Base-by-base conservation (phyloP, 1,284 basidiomycete genomes). In the Melampsora larici-populina region DNA sequence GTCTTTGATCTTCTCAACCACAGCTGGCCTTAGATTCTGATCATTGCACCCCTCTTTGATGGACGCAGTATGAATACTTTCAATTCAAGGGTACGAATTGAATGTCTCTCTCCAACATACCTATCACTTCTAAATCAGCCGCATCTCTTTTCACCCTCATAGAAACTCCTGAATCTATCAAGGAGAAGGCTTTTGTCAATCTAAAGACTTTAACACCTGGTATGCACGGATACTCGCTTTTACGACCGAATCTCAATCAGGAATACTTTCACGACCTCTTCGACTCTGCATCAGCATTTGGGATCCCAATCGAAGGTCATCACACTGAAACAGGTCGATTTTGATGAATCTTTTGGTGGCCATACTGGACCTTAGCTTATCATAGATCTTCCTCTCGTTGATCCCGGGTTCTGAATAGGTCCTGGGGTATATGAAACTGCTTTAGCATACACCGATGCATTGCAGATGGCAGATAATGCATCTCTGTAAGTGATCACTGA, bases 381-480 rank as follows among this genome's bases (percentile, higher is more conserved):
- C 93, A 5, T 91, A 91, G 51, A 48, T 33, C 48, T 60, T 46
- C 40, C 17, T 9, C 40, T 60, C 8, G 48, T 51, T 65, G 26
- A 18, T 8, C 48, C 5, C 15, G 15, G 9, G 43, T 46, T 31
- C 17, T 55, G n/a, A 24, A 8, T 43, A 60, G 78, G 82, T 2
- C 84, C 84, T 0, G 88, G 88, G 11, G 95, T 99, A 0, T 90
- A 91, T 79, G 96, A 99, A 84, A 95, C 95, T 2, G 96, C 96
- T 0, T 86, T 99, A 46, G 92, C 92, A 15, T 98, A 97, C 82
- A 94, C 92, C 1, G 88, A 89, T 36, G 91, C 91, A 0, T 83
- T 88, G 18, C 86, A 91, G 71, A 96, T 98, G 90, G 96, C 94
- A 0, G 96, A 99, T 82, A 97, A 97, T 83, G 94, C 94, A 0